Evolutionary conservation across 2,329 filamentous ascomycete species (phyloP), one percentile per base, ranked within the genome.

Genomic region (Acephala macrosclerotiorum): DNA sequence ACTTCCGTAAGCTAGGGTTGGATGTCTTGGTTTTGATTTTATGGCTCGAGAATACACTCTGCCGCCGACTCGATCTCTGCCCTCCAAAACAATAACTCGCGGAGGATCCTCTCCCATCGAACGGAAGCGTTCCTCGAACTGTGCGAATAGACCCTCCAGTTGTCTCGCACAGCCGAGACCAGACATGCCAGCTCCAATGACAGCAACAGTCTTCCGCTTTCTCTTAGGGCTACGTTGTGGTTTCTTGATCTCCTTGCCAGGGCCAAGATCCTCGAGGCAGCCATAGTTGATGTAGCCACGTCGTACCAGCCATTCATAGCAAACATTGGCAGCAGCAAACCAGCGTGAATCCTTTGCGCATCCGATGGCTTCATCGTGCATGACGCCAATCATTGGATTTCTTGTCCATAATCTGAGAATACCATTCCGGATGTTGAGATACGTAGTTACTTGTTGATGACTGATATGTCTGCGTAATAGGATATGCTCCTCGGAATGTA

Each of bases 211-310:
- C 75, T 90, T 93, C 70, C 87, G 85, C 71, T 84, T 86, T 53
- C 77, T 69, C 75, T 76, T 83, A 74, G 71, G 78, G 76, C 67
- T 73, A 69, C 72, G 78, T 25, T 75, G 68, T 26, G 49, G 25
- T 67, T 76, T 76, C 61, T 76, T 74, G 55, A 74, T 71, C 18
- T 76, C 68, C 73, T 74, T 56, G 63, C 70, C 45, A 76, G 74
- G 60, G 78, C 82, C 55, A 80, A 77, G 40, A n/a, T 94, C 81
- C 74, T 94, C 88, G 2, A 96, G 86, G 77, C 96, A 98, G 18
- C 96, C 96, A 77, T 94, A 97, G 78, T 99, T 99, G 81, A 99
- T 97, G 77, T 97, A 97, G 22, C 96, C 96, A 70, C 91, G 89
- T 66, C 95, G 90, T 63, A 94, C 84, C 20, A 99, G 86, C 95